Conservation (phyloP, 805 yeast species). For the Metschnikowia proteae region DNA sequence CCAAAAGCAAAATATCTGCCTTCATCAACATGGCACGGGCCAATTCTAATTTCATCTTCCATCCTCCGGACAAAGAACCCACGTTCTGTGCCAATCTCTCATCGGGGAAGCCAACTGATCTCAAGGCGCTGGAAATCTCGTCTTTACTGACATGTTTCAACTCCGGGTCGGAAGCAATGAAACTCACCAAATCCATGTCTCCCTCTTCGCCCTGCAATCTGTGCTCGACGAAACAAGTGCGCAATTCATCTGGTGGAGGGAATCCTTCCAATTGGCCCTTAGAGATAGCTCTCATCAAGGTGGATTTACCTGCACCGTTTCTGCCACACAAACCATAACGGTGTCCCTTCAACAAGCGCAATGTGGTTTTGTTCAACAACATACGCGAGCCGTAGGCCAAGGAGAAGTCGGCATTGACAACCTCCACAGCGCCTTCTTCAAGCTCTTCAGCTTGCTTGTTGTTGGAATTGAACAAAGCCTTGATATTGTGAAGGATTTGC, state of each 20-base stretch:
- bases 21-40: constrained; percentile 99
- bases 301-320: constrained; percentile 98
- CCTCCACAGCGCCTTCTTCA: constrained; percentile 78
- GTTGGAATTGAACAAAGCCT: constrained; percentile 46
- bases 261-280: constrained; percentile 97
- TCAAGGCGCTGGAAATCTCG: constrained; percentile 73
- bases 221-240: constrained; percentile 97
- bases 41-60: constrained; percentile 98
- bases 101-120: constrained; percentile 85
- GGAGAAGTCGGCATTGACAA: constrained; percentile 92
- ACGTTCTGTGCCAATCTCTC: constrained; percentile 87
- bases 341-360: constrained; percentile 88
- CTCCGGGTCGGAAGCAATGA: constrained; percentile 88
- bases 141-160: constrained; percentile 57
- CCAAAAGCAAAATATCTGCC: constrained; percentile 90
- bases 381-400: constrained; percentile 96
- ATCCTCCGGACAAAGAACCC: constrained; percentile 95
- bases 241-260: constrained; percentile 81
- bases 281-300: constrained; percentile 94
- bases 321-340: constrained; percentile 97
- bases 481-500: constrained; percentile 44
- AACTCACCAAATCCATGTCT: constrained; percentile 79
- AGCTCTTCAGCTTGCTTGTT: constrained; percentile 50
- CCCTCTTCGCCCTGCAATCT: constrained; percentile 93
- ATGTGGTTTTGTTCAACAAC: constrained; percentile 88